Percentiles rank a stretch among this genome's conserved stretches.
phyloP scores from a whole-genome alignment of 176 grass and related monocot genomes.

The Triticum dicoccoides region DNA sequence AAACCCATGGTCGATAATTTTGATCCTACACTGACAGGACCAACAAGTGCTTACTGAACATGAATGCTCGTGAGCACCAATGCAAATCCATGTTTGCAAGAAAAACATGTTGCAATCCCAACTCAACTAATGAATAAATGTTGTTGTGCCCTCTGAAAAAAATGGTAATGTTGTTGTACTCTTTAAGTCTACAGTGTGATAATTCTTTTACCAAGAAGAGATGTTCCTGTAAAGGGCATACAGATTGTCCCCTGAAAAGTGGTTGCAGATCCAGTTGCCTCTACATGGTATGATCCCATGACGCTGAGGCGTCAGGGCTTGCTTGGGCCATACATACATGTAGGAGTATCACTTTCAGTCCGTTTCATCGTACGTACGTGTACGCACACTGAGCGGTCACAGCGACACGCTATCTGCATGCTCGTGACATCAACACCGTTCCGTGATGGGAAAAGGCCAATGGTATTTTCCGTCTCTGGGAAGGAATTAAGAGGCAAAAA shows the following conservation, averaged over 20 bases:
- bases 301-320: neutral
- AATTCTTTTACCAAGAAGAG: too few relatives aligned
- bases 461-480: neutral
- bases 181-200: too few relatives aligned
- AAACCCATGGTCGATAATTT: too few relatives aligned
- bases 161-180: too few relatives aligned
- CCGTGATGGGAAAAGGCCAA: neutral
- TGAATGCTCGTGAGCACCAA: too few relatives aligned
- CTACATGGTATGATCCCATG: neutral
- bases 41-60: too few relatives aligned
- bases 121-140: too few relatives aligned
- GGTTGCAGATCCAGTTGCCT: neutral
- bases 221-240: too few relatives aligned
- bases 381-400: neutral
- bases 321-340: neutral
- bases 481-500: neutral
- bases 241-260: neutral
- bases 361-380: constrained; percentile 6
- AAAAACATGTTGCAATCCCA: too few relatives aligned
- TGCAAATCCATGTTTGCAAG: neutral
- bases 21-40: too few relatives aligned
- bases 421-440: constrained; percentile 16
- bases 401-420: constrained; percentile 19
- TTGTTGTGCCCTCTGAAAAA: too few relatives aligned
- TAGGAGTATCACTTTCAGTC: neutral